Percentiles rank a stretch among this genome's conserved stretches.
Conservation (phyloP, 2,329 filamentous ascomycete genomes). For the Fusarium burgessii region DNA sequence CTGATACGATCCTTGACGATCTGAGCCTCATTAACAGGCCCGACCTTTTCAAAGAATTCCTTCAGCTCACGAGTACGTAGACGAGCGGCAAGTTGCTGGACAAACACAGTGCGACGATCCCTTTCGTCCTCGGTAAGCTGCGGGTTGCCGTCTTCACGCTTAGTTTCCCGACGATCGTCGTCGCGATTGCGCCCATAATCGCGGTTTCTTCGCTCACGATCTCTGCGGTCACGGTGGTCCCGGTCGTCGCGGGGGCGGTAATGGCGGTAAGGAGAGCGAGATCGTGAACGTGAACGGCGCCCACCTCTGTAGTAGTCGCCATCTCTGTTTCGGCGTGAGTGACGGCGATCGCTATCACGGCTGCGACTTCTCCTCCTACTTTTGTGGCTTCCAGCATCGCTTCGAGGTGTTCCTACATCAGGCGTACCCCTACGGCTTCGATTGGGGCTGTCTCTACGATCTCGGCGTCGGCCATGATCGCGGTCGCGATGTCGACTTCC, state of each 20-base stretch:
- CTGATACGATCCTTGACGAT: constrained; percentile 98
- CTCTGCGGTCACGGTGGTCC: constrained; percentile 63
- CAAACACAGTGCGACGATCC: constrained; percentile 96
- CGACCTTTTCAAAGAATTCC: constrained; percentile 94
- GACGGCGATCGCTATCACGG: constrained; percentile 79
- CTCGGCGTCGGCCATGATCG: constrained; percentile 60
- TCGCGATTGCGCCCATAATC: constrained; percentile 67
- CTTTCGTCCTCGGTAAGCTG: constrained; percentile 94
- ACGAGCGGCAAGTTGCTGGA: constrained; percentile 96
- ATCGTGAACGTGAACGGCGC: constrained; percentile 73
- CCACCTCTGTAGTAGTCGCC: constrained; percentile 75
- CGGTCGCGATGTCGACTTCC: constrained; percentile 67
- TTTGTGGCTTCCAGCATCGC: constrained; percentile 83
- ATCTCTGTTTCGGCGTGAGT: constrained; percentile 78
- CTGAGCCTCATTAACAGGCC: constrained; percentile 94
- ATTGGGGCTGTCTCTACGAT: constrained; percentile 67
- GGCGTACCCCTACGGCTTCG: constrained; percentile 62
- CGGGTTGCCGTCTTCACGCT: constrained; percentile 67
- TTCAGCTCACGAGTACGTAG: constrained; percentile 93
- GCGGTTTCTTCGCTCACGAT: constrained; percentile 65
- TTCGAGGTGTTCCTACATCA: constrained; percentile 75
- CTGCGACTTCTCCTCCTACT: constrained; percentile 85
- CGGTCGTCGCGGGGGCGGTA: constrained; percentile 68
- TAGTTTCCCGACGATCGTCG: constrained; percentile 58
- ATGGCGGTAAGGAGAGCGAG: constrained; percentile 75